phyloP scores from a whole-genome alignment of 306 rosid species.

The Pueraria montana region DNA sequence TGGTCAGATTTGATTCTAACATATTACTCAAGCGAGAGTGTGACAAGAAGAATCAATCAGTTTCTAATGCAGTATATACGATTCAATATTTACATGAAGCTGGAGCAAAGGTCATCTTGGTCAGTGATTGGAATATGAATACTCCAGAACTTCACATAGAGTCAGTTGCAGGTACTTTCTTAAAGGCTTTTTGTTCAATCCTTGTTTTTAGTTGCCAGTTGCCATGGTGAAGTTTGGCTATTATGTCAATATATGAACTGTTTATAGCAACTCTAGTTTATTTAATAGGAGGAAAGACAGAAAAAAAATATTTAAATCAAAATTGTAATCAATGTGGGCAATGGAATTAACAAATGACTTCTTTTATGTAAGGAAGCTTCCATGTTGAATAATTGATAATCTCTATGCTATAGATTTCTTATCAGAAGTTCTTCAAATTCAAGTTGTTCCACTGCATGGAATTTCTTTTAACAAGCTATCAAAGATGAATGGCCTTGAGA shows the following conservation, averaged over 20 bases:
- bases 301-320: conserved; percentile 16
- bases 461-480: conserved; percentile 49
- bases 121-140: conserved; percentile 71
- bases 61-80: conserved; percentile 61
- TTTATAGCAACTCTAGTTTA: conserved; percentile 32
- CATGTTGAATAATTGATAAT: conserved; percentile 42
- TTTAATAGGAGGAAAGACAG: not conserved
- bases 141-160: conserved; percentile 48
- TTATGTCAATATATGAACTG: conserved; percentile 9
- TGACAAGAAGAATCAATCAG: conserved; percentile 49
- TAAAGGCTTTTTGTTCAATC: conserved; percentile 44
- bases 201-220: conserved; percentile 20
- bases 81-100: conserved; percentile 70
- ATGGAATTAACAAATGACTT: conserved; percentile 33
- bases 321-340: not conserved
- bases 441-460: conserved; percentile 65
- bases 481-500: conserved; percentile 55
- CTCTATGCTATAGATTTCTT: conserved; percentile 62
- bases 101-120: conserved; percentile 78
- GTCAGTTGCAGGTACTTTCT: conserved; percentile 71
- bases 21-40: conserved; percentile 59
- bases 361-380: conserved; percentile 13
- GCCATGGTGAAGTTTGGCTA: conserved; percentile 17
- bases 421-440: conserved; percentile 65
- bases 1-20: conserved; percentile 90